Percentiles rank a stretch among this genome's conserved stretches.
Conservation (phyloP, 768 basidiomycete genomes). For the Tulasnella sp. region DNA sequence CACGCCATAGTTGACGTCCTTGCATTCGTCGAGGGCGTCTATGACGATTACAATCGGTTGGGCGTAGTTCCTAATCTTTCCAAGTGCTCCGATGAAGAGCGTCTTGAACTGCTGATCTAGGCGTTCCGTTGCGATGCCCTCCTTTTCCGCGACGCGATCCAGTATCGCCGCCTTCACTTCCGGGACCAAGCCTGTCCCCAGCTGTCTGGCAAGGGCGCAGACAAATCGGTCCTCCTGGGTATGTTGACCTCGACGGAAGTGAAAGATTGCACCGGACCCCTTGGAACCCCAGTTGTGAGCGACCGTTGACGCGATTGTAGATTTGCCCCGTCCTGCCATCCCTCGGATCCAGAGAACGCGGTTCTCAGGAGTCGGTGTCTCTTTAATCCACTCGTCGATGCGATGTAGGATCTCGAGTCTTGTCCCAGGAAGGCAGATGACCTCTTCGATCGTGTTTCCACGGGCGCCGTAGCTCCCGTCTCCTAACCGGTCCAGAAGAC, state of each 20-base stretch:
- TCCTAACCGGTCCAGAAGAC: neutral
- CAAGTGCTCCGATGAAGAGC: no score
- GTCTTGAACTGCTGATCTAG: no score
- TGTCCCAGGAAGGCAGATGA: neutral
- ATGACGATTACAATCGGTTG: no score
- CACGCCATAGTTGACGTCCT: neutral
- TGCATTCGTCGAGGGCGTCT: neutral
- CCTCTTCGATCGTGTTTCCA: neutral
- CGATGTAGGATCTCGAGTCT: neutral
- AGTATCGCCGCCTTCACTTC: neutral
- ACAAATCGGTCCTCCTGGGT: neutral
- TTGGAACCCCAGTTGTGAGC: neutral
- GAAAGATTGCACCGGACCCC: neutral
- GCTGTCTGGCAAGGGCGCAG: neutral
- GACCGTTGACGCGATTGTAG: neutral
- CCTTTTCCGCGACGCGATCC: neutral
- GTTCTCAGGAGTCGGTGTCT: neutral
- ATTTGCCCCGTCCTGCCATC: neutral
- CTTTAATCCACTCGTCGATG: neutral
- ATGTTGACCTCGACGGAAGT: neutral
- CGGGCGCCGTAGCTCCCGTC: neutral
- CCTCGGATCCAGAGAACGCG: neutral
- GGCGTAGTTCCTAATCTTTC: no score
- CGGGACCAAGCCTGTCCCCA: neutral
- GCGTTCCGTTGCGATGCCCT: neutral